phyloP scores from a whole-genome alignment of 1,284 basidiomycete species.

The Anthracocystis walkeri region DNA sequence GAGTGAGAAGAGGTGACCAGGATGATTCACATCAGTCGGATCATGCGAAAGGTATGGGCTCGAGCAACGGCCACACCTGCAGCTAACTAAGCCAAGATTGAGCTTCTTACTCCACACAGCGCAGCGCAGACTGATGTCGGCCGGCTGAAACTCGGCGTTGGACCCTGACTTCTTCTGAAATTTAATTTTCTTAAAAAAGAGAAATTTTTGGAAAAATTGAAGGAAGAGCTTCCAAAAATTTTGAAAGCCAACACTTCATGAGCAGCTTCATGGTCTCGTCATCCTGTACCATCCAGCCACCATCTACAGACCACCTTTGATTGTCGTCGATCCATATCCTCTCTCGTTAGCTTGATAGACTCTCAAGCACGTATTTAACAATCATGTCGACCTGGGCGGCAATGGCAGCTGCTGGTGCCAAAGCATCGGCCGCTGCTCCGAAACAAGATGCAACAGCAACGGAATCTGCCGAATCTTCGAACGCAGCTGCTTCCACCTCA shows the following conservation, averaged over 20 bases:
- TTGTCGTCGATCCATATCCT: too few relatives aligned
- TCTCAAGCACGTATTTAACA: background rate
- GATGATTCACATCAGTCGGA: slow-evolving; percentile 7
- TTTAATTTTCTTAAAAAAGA: slow-evolving; percentile 2
- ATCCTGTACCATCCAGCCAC: background rate
- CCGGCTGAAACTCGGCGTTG: slow-evolving; percentile 21
- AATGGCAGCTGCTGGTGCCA: slow-evolving; percentile 37
- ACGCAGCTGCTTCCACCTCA: slow-evolving; percentile 29
- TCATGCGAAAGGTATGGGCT: background rate
- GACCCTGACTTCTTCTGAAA: slow-evolving; percentile 17
- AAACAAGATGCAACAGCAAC: slow-evolving; percentile 8
- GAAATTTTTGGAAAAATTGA: slow-evolving; percentile 12
- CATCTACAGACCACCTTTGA: background rate
- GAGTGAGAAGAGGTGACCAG: background rate
- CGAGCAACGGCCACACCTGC: background rate
- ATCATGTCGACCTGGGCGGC: slow-evolving; percentile 47
- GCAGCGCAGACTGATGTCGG: slow-evolving; percentile 12
- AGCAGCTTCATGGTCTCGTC: background rate
- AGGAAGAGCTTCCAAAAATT: slow-evolving; percentile 6
- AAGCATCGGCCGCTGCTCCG: slow-evolving; percentile 26
- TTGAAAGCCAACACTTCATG: background rate
- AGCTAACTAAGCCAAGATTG: slow-evolving; percentile 7
- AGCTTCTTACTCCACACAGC: slow-evolving; percentile 21
- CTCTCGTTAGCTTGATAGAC: background rate
- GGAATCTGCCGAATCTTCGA: slow-evolving; percentile 6